phyloP scores from a whole-genome alignment of 345 rosid genomes.

The Carallia brachiata region DNA sequence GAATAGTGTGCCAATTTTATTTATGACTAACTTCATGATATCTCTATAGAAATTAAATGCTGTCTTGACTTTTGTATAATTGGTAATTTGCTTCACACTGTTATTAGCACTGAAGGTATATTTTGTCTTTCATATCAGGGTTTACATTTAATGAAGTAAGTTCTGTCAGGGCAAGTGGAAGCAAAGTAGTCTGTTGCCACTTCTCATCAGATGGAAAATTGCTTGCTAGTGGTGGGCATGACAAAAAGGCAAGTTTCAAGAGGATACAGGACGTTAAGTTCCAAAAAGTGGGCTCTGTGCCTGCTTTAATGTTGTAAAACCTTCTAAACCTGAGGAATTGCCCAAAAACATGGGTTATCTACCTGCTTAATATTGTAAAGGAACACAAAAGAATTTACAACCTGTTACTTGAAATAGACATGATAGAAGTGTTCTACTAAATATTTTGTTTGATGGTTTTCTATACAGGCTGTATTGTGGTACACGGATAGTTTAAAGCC shows the following conservation, averaged over 20 bases:
- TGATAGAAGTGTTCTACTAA: not conserved
- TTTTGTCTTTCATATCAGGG: slow-evolving; percentile 42
- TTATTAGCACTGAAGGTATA: slow-evolving; percentile 15
- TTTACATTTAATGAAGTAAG: slow-evolving; percentile 65
- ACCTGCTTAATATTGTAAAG: not conserved
- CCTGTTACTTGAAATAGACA: not conserved
- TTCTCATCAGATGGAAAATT: slow-evolving; percentile 96
- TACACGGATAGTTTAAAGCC: slow-evolving; percentile 65
- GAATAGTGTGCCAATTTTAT: no score
- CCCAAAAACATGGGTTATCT: not conserved
- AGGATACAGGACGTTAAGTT: not conserved
- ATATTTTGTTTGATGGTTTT: slow-evolving; percentile 7
- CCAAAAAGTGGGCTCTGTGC: no score
- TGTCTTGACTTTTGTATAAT: not conserved
- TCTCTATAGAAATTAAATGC: not conserved
- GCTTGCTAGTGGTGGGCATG: slow-evolving; percentile 98
- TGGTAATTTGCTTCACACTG: slow-evolving; percentile 9
- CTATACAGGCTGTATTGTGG: slow-evolving; percentile 84
- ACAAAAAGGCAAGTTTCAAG: slow-evolving; percentile 66
- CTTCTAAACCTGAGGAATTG: not conserved
- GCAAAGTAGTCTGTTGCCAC: slow-evolving; percentile 81
- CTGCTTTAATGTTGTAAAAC: no score
- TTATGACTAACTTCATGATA: not conserved
- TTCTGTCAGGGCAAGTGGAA: slow-evolving; percentile 73
- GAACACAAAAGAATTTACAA: not conserved